Base-by-base conservation (phyloP, 768 basidiomycete species). In the Mycena metata region DNA sequence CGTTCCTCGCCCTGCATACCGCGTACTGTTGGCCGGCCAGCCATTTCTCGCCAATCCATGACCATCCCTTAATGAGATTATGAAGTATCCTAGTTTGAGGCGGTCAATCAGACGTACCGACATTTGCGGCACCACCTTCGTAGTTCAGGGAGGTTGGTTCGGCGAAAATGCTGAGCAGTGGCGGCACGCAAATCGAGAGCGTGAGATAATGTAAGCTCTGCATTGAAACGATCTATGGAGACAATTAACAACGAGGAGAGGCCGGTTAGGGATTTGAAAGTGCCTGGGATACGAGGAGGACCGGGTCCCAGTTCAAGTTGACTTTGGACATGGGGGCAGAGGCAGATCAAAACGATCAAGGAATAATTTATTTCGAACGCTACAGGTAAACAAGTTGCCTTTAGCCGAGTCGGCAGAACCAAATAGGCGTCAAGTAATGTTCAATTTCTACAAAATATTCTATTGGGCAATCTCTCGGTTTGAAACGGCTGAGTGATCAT, bases 11-110 rank as follows among this genome's bases (percentile, higher is more conserved):
- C 91, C 24, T 89, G 86, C 63, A 89, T 79, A 30, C 88, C 88
- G 63, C 86, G 87, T 23, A 92, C 89, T 0, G 96, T 96, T 5
- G 93, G 89, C 58, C 88, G 81, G 5, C 95, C 93, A 1, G 96
- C 93, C 89, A 99, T 91, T 79, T 98, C 94, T 51, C 96, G 86
- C 98, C 98, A 99, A 80, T 99, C 96, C 91, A 99, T 95, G 42
- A 99, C 83, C 91, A 96, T 94, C 4, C 91, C 92, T n/a, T 91
- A 68, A 2, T 23, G 21, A 39, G 45, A 12, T 23, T n/a, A 23
- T 61, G 10, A 47, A 45, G 47, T 59, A 30, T n/a, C 45, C 21
- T n/a, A 60, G 66, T 23, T 43, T n/a, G 21, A 10, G 21, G 51
- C 35, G 24, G 36, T 23, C 17, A 30, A 8, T 30, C 26, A 42